Evolutionary conservation across 2,329 filamentous ascomycete genomes (phyloP), one percentile per base, ranked within the genome.

Genomic region (Stagonosporopsis tanaceti): DNA sequence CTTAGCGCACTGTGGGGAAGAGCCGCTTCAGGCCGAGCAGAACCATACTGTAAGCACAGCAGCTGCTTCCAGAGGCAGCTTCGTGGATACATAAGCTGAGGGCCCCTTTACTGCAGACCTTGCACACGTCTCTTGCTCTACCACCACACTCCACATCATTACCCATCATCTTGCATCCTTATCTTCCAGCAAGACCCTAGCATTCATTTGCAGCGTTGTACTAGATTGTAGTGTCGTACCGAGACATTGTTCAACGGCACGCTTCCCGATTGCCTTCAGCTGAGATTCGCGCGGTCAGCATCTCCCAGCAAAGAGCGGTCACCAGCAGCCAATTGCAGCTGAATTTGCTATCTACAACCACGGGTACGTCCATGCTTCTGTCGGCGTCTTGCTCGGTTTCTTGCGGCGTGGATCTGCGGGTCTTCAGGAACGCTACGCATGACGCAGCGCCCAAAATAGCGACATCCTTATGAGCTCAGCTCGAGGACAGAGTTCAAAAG

Each of bases 271-370:
- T 25, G 45, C 20, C 14, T 12, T 7, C 34, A 20, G 38, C 44
- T 48, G 44, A 47, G 34, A 32, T 52, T 48, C 25, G 40, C 47
- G 37, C 55, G 22, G 42, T 46, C 55, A 51, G 58, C 64, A 55
- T 48, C 30, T 38, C 51, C 5, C 27, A 22, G 35, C 47, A 69
- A 70, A 68, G 57, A 68, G 69, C 70, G 66, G 68, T 73, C 67
- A 66, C 62, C 58, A 59, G 61, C 50, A 56, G 46, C 73, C 72
- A 75, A 74, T 75, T 73, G 72, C 53, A 62, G 41, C 11, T 30
- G 44, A 12, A 45, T 27, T 27, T 24, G 65, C 72, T 72, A 71
- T 72, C 71, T 62, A 45, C 4, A 38, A 34, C 41, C 27, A 32
- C 46, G 40, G 27, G 53, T 44, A 46, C 39, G 32, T 42, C 37